Conservation (phyloP, 768 basidiomycete genomes). For the Trichaptum fuscoviolaceum region DNA sequence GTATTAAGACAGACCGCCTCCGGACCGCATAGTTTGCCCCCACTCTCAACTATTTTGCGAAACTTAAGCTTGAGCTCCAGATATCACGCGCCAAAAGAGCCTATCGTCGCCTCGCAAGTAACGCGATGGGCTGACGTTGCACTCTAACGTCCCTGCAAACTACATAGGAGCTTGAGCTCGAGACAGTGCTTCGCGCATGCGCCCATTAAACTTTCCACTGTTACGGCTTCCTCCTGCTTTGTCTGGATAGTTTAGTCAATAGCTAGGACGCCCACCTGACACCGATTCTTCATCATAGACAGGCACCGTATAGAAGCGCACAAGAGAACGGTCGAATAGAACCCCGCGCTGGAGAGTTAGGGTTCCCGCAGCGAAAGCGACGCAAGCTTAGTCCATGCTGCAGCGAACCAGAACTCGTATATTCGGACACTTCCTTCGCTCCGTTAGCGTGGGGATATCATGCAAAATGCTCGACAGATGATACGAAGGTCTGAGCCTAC, state of each 20-base stretch:
- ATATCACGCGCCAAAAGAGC: neutral
- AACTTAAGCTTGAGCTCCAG: neutral
- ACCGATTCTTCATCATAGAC: neutral
- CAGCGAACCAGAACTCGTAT: neutral
- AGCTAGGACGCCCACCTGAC: neutral
- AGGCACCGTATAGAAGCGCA: neutral
- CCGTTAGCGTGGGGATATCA: neutral
- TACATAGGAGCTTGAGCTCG: neutral
- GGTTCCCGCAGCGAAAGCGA: neutral
- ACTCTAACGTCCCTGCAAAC: neutral
- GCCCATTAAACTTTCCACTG: neutral
- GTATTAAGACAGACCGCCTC: neutral
- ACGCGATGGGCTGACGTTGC: neutral
- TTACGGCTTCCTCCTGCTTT: neutral
- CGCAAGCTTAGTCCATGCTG: neutral
- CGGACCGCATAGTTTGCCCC: neutral
- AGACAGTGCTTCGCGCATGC: neutral
- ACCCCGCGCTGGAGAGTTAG: neutral
- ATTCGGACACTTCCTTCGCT: neutral
- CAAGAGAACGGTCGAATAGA: neutral
- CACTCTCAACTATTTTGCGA: neutral
- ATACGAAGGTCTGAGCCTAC: neutral
- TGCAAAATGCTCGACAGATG: neutral
- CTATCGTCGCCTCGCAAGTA: neutral
- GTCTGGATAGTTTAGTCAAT: neutral